Conservation (phyloP, 768 basidiomycete species). For the Tylopilus plumbeoviolaceoides region DNA sequence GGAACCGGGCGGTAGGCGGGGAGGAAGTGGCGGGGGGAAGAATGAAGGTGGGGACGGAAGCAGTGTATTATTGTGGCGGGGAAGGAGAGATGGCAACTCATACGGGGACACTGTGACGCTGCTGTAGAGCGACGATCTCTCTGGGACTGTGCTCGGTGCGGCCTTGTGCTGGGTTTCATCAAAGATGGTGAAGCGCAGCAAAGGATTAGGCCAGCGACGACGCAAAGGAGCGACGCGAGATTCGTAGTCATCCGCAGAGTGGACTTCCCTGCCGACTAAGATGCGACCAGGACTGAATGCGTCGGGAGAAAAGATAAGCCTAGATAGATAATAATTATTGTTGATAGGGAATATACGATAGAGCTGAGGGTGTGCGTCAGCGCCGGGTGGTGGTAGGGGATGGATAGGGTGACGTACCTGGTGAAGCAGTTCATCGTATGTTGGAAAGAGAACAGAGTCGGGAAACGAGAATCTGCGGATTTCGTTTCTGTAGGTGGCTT, state of each 20-base stretch:
- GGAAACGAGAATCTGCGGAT: constrained; percentile 64
- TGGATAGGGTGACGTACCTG: constrained; percentile 44
- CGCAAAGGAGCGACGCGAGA: constrained; percentile 46
- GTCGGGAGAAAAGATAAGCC: constrained; percentile 66
- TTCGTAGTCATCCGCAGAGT: constrained; percentile 54
- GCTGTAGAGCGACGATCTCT: constrained; percentile 8
- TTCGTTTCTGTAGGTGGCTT: constrained; percentile 70
- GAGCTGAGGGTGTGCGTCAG: constrained; percentile 44
- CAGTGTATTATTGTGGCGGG: neutral
- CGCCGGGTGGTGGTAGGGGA: neutral
- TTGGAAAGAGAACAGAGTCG: constrained; percentile 51
- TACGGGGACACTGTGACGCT: neutral
- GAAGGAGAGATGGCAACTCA: constrained; percentile 1
- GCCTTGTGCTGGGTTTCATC: constrained; percentile 46
- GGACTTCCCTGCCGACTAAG: constrained; percentile 58
- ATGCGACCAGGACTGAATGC: constrained; percentile 51
- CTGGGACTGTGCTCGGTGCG: constrained; percentile 15
- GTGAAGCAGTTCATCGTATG: constrained; percentile 54
- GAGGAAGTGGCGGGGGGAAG: constrained; percentile 21
- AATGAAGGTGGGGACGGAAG: neutral
- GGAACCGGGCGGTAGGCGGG: constrained; percentile 14
- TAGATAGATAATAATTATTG: constrained; percentile 57
- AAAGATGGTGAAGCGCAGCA: constrained; percentile 59
- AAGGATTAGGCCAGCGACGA: constrained; percentile 51
- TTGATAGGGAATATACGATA: constrained; percentile 65